Conservation (phyloP, 179 eudicot genomes). For the Nepenthes alata region DNA sequence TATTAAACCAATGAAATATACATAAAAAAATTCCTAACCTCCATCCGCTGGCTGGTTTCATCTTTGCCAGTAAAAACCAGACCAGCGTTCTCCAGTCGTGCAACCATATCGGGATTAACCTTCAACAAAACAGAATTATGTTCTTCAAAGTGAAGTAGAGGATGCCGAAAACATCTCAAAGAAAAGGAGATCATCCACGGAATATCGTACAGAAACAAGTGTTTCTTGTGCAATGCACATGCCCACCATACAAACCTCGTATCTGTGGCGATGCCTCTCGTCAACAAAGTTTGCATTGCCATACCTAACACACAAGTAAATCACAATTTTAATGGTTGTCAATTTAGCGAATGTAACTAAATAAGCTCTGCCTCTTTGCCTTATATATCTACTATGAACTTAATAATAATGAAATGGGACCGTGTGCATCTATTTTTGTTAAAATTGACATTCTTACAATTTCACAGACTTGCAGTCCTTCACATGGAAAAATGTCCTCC, state of each 20-base stretch:
- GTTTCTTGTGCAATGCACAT: neutral
- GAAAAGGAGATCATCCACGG: neutral
- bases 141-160: conserved; percentile 1
- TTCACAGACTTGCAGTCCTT: conserved; percentile 59
- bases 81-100: conserved; percentile 63
- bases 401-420: no score
- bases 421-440: no score
- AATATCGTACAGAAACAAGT: no score
- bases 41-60: conserved; percentile 76
- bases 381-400: no score
- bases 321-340: neutral
- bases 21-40: conserved; percentile 28
- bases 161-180: neutral
- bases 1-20: neutral
- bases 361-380: no score
- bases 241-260: conserved; percentile 47
- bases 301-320: conserved; percentile 31
- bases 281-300: conserved; percentile 66
- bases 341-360: no score
- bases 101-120: conserved; percentile 76
- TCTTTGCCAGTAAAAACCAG: conserved; percentile 79
- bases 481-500: conserved; percentile 72
- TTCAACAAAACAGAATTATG: conserved; percentile 11
- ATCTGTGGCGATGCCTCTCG: conserved; percentile 97
- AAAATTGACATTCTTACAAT: conserved; percentile 41